phyloP scores from a whole-genome alignment of 139 green algal genomes.

The Chlamydomonas eustigma region DNA sequence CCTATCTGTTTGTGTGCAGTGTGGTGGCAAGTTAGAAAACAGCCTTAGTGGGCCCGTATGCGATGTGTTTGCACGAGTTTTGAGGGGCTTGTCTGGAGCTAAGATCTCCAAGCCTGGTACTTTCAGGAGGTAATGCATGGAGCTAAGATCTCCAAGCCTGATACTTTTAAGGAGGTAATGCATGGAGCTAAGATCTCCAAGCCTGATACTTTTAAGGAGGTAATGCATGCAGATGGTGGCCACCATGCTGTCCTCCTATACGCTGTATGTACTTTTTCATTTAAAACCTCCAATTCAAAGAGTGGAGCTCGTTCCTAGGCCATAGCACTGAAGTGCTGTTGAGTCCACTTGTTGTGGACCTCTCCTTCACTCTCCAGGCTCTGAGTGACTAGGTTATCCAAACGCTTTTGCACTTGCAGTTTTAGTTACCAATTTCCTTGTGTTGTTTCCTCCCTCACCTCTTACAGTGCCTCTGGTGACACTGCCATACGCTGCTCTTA shows the following conservation, averaged over 20 bases:
- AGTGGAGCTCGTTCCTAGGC: no score
- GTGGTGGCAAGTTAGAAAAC: constrained; percentile 30
- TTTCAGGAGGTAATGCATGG: constrained; percentile 58
- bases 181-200: constrained; percentile 78
- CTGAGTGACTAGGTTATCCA: no score
- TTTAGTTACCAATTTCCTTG: no score
- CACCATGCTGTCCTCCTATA: no score
- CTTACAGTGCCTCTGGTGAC: not conserved
- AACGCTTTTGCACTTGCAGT: no score
- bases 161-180: constrained; percentile 46
- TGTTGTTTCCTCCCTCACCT: no score
- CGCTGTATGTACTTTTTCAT: no score
- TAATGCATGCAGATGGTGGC: constrained; percentile 69
- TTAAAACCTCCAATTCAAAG: no score
- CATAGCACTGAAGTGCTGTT: no score
- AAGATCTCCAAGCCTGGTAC: constrained; percentile 70
- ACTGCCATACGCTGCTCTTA: constrained; percentile 68
- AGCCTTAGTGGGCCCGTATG: constrained; percentile 54
- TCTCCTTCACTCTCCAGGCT: no score
- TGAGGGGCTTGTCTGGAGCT: constrained; percentile 77
- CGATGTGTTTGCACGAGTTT: constrained; percentile 85
- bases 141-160: constrained; percentile 74
- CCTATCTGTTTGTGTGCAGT: not conserved
- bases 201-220: constrained; percentile 31
- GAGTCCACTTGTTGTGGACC: no score